These are phyloP conservation scores for Vitis rupestris DNA, from an alignment of 164 flowering plant genomes.

Conservation along the genomic window DNA sequence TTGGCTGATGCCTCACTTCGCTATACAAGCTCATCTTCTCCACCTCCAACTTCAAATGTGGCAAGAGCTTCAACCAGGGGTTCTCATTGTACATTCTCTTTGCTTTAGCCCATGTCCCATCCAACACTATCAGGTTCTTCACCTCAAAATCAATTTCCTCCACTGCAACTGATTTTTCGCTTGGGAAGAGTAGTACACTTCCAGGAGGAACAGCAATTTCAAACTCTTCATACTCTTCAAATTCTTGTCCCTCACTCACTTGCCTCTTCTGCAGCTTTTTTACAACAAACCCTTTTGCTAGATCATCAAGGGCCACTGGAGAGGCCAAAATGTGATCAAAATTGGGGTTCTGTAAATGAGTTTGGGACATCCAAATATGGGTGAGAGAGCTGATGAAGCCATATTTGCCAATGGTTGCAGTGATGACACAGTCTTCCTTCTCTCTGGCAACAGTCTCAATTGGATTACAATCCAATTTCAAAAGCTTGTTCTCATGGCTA, in stretches of 20 bases:
- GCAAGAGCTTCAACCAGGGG: slow-evolving; percentile 85
- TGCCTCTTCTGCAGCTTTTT: slow-evolving; percentile 39
- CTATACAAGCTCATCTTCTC: slow-evolving; percentile 62
- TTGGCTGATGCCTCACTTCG: slow-evolving; percentile 80
- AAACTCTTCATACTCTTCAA: slow-evolving; percentile 56
- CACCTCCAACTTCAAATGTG: slow-evolving; percentile 69
- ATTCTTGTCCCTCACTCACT: slow-evolving; percentile 12
- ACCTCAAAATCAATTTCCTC: slow-evolving; percentile 49
- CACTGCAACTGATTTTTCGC: slow-evolving; percentile 42
- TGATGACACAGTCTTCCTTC: slow-evolving; percentile 21
- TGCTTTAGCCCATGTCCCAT: slow-evolving; percentile 95
- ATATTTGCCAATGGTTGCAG: slow-evolving; percentile 35
- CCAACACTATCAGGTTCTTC: slow-evolving; percentile 78
- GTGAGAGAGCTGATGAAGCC: slow-evolving; percentile 37
- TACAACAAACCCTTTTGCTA: slow-evolving; percentile 61
- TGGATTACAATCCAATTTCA: neutral
- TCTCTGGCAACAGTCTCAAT: neutral
- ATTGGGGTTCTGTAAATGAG: slow-evolving; percentile 10
- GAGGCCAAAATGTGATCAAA: slow-evolving; percentile 40
- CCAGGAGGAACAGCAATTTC: slow-evolving; percentile 61
- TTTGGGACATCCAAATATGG: slow-evolving; percentile 18
- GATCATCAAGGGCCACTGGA: slow-evolving; percentile 25
- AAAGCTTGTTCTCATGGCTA: neutral
- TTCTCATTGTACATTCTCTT: slow-evolving; percentile 77
- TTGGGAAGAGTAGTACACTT: slow-evolving; percentile 69